Percentiles rank a stretch among this genome's conserved stretches.
Conservation (phyloP, 208 protist species). For the Herpetomonas samuelpessoai region DNA sequence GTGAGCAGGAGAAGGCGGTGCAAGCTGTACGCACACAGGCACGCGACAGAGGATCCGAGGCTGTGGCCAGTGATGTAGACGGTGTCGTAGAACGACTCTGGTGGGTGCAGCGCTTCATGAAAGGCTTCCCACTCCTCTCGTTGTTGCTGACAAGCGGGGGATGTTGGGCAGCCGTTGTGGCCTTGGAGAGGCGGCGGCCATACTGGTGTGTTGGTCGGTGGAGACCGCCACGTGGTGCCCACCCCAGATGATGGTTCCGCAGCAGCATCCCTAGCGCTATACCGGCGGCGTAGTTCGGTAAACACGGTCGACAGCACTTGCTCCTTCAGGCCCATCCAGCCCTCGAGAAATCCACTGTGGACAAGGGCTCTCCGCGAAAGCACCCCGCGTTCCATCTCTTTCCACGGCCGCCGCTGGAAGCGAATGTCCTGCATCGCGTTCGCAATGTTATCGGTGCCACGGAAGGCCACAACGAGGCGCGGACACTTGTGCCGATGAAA, state of each 20-base stretch:
- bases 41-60: conserved; percentile 74
- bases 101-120: neutral
- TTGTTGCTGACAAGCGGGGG: too few species aligned
- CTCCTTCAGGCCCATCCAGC: conserved; percentile 76
- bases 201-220: too few species aligned
- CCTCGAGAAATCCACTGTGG: conserved; percentile 78
- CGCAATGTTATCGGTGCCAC: conserved; percentile 69
- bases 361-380: conserved; percentile 38
- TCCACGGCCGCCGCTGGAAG: conserved; percentile 53
- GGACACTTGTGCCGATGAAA: conserved; percentile 36
- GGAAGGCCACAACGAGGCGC: conserved; percentile 72
- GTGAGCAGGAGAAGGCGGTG: conserved; percentile 47
- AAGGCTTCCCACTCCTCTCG: neutral
- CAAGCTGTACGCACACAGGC: conserved; percentile 75
- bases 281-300: conserved; percentile 25
- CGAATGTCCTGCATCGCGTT: conserved; percentile 73
- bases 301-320: conserved; percentile 49
- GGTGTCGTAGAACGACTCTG: neutral
- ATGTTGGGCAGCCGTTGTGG: neutral
- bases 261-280: neutral
- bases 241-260: neutral
- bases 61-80: conserved; percentile 82
- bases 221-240: neutral
- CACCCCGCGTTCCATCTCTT: conserved; percentile 55
- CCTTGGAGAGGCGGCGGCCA: neutral